phyloP scores from a whole-genome alignment of 2,329 filamentous ascomycete genomes.

The Gliomastix tumulicola region DNA sequence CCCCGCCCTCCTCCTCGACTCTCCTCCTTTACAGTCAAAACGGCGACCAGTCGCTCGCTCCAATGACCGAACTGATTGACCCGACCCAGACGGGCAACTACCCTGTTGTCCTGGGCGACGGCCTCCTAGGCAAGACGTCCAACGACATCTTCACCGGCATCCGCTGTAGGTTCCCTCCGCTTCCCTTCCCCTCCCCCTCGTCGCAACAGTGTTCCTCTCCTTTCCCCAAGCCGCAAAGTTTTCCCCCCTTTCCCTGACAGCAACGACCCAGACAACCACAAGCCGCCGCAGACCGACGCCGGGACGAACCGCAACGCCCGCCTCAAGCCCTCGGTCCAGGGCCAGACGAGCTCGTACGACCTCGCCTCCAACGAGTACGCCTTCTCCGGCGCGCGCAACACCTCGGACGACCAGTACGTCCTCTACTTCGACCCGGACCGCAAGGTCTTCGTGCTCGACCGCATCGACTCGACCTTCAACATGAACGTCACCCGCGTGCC shows the following conservation, averaged over 20 bases:
- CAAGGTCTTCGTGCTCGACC: constrained; percentile 76
- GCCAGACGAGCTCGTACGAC: constrained; percentile 47
- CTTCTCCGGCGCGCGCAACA: constrained; percentile 53
- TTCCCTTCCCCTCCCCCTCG: too few relatives aligned
- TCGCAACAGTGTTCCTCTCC: too few relatives aligned
- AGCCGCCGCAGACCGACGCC: constrained; percentile 42
- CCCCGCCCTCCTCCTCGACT: too few relatives aligned
- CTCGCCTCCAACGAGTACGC: constrained; percentile 48
- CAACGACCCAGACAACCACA: constrained; percentile 51
- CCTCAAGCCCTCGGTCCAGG: constrained; percentile 41
- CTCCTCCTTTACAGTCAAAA: too few relatives aligned
- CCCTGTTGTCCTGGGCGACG: constrained; percentile 57
- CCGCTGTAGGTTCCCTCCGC: constrained; percentile 43
- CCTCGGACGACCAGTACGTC: constrained; percentile 51
- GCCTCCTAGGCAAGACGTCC: constrained; percentile 46
- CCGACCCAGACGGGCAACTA: constrained; percentile 55
- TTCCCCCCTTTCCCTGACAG: constrained; percentile 5
- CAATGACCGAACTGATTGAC: constrained; percentile 41
- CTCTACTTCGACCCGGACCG: constrained; percentile 70
- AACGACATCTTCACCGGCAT: constrained; percentile 55
- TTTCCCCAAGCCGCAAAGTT: too few relatives aligned
- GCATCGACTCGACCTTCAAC: constrained; percentile 72
- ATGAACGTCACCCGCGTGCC: constrained; percentile 77
- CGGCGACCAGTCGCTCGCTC: too few relatives aligned
- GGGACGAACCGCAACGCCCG: constrained; percentile 37